Evolutionary conservation across 2,329 filamentous ascomycete species (phyloP).

Genomic region (Didymellaceae sp.): DNA sequence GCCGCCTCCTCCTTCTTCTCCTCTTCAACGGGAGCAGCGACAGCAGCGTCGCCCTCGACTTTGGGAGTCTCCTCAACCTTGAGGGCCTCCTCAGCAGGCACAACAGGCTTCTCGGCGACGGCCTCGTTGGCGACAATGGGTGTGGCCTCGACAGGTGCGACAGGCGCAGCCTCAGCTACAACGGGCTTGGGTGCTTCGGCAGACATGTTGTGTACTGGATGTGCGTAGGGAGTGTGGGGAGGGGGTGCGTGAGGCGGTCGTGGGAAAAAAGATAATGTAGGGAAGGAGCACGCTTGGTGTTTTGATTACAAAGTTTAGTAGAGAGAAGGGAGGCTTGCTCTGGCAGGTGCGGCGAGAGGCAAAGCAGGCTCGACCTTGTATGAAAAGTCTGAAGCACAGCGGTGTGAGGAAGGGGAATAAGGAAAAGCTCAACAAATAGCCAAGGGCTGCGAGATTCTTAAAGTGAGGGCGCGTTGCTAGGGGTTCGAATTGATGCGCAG

Average conservation of each 20-base stretch:
- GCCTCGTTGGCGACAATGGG: conserved; percentile 48
- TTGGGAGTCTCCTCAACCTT: conserved; percentile 32
- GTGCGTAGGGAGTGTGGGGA: conserved; percentile 12
- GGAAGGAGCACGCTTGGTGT: conserved; percentile 25
- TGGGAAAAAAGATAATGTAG: conserved; percentile 17
- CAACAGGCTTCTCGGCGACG: conserved; percentile 51
- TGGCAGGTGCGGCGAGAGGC: conserved; percentile 30
- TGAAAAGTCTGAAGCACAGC: conserved; percentile 36
- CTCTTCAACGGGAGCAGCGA: conserved; percentile 39
- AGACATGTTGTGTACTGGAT: conserved; percentile 58
- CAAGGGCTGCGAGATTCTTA: conserved; percentile 45
- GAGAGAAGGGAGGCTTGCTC: conserved; percentile 39
- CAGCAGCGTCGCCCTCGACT: conserved; percentile 35
- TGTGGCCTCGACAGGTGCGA: conserved; percentile 45
- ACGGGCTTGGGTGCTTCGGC: conserved; percentile 75
- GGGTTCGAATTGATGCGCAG: conserved; percentile 40
- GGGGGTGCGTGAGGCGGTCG: conserved; percentile 15
- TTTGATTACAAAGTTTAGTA: conserved; percentile 45
- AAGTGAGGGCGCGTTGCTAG: conserved; percentile 47
- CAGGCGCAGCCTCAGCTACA: conserved; percentile 53
- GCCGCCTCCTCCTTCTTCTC: conserved; percentile 52
- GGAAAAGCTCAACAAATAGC: conserved; percentile 31
- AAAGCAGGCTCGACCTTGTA: conserved; percentile 38
- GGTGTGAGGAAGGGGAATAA: conserved; percentile 42
- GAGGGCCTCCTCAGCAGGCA: conserved; percentile 43